Evolutionary conservation across 257 asterid genomes (phyloP), one percentile per base, ranked within the genome.

Genomic region (Solanum sejunctum): DNA sequence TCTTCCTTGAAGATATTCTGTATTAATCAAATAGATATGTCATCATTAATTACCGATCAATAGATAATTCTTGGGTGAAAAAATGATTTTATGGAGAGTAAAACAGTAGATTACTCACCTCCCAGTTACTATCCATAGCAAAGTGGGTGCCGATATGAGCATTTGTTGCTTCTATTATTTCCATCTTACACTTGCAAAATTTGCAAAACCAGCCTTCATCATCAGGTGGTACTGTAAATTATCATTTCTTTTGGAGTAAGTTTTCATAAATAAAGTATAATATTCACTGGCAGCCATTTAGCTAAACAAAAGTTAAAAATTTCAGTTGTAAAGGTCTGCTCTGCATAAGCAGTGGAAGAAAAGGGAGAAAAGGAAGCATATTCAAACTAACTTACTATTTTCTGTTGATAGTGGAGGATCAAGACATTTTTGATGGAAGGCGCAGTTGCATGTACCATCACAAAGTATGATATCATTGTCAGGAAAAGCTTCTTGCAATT

Each of bases 171-270:
- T 95, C 99, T 84, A 97, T 85, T 85, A 97, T 94, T 88, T 95
- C 99, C 88, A 92, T 94, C 90, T 94, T 97, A 89, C 92, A 92
- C 92, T 90, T 91, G 85, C 99, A 97, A 86, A 90, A 94, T 92
- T 92, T 93, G 93, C 99, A 97, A 88, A 95, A 92, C 99, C 99
- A 97, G 87, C 98, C 97, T 91, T 97, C 97, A 82, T 93, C 99
- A 78, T 88, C 98, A 52, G 97, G 97, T 86, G 99, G 98, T 92
- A 97, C 97, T 92, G 97, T 84, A 78, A 89, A 79, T 63, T 85
- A 90, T 85, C 83, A 63, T 66, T 79, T 88, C 56, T 82, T 81
- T 85, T 80, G 89, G 73, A 79, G 55, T 87, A 49, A 87, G 81
- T 83, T 86, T 36, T 86, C 47, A 75, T 10, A 75, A 83, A 72